Evolutionary conservation across 768 basidiomycete genomes (phyloP).

Genomic region (Boletus vinaceobasis): DNA sequence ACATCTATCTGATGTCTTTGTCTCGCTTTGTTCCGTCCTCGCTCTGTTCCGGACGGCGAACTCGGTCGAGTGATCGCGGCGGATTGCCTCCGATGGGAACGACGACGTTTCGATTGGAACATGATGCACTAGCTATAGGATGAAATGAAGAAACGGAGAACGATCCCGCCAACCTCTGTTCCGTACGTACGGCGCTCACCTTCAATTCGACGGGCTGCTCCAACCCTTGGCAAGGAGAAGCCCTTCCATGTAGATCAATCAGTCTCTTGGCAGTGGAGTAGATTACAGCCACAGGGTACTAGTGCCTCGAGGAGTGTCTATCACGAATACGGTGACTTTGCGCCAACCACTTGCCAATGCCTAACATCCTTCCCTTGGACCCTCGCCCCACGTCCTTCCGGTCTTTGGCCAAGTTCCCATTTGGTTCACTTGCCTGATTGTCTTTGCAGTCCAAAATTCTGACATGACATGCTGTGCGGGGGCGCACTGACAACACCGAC

Average conservation of each 20-base stretch:
- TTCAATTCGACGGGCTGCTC: neutral
- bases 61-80: neutral
- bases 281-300: neutral
- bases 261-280: neutral
- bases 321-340: neutral
- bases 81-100: constrained; percentile 15
- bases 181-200: neutral
- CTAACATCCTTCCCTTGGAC: neutral
- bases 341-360: neutral
- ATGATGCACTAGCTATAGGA: neutral
- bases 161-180: neutral
- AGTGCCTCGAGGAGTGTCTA: constrained; percentile 9
- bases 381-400: neutral
- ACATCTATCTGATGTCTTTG: neutral
- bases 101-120: constrained; percentile 7
- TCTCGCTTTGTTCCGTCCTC: constrained; percentile 8
- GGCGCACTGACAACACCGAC: neutral
- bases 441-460: neutral
- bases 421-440: neutral
- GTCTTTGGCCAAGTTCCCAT: neutral
- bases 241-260: constrained; percentile 19
- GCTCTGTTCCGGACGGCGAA: constrained; percentile 11
- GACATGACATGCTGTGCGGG: neutral
- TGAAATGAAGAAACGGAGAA: constrained; percentile 4
- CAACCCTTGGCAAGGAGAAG: constrained; percentile 6